Base-by-base conservation (phyloP, 2,329 filamentous ascomycete genomes). In the Plectosphaerella plurivora region DNA sequence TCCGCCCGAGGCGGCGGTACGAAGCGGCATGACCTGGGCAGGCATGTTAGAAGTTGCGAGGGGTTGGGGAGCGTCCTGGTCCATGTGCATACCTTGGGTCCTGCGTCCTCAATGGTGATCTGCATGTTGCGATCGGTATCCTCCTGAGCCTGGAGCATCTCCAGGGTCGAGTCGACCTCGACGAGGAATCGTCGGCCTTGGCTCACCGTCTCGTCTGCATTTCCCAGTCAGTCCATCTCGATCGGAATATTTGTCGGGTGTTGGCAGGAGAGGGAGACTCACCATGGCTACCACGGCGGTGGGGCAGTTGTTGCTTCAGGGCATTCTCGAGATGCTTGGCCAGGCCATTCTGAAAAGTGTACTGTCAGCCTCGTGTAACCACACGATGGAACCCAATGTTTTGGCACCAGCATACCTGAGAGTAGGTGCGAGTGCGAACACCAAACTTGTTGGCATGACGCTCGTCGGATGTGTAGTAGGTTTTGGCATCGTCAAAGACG, bases 91-190 rank as follows among this genome's bases (percentile, higher is more conserved):
- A 88, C 89, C 80, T 97, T 99, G 48, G 94, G 93, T 0, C 94
- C 94, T 58, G 83, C 82, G 72, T 99, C 94, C 65, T 97, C 94
- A 62, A 97, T 96, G 28, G 94, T 99, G 68, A 99, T 99, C 70
- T 97, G 92, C 78, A 91, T 89, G 70, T 99, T 97, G 52, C 83
- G 78, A 70, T 99, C 92, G 28, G 92, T 95, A 65, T 99, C 94
- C 69, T 99, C 94, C 59, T 93, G 88, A 37, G 84, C 83, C 56
- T 91, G 78, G 45, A 99, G 78, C 54, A 82, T 86, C 64, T 91
- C 81, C 53, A 96, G 79, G 1, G 92, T 97, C 20, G 83, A 77
- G 47, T 96, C 88, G 62, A 97, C 92, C 61, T 94, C 83, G 67
- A 97, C 85, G 37, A 96, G 79, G 70, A 96, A 96, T 60, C 87